phyloP scores from a whole-genome alignment of 495 filamentous ascomycete species.

The Sphaerosporella brunnea region DNA sequence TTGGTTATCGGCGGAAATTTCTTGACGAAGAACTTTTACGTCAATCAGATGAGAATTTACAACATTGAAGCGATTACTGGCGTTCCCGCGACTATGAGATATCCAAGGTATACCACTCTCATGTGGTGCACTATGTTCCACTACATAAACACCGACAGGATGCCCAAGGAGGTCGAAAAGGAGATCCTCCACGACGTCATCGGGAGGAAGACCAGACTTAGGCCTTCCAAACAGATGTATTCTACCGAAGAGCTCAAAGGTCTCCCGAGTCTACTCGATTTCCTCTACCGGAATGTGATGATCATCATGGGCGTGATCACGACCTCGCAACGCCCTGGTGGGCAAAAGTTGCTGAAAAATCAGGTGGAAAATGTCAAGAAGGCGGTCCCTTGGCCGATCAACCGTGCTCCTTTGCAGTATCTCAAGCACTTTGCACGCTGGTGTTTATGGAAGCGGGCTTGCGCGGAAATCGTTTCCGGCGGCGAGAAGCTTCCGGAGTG shows the following conservation, averaged over 20 bases:
- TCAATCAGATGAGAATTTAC: constrained; percentile 52
- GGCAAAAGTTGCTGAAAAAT: constrained; percentile 26
- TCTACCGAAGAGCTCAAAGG: constrained; percentile 53
- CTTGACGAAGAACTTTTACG: constrained; percentile 49
- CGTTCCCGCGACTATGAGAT: constrained; percentile 49
- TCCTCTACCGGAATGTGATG: constrained; percentile 50
- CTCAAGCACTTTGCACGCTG: constrained; percentile 49
- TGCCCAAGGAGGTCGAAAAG: constrained; percentile 41
- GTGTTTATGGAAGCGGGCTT: constrained; percentile 58
- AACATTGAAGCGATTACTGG: constrained; percentile 59
- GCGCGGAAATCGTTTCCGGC: constrained; percentile 23
- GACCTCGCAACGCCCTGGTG: constrained; percentile 39
- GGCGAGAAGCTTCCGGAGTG: constrained; percentile 45
- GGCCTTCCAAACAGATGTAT: constrained; percentile 33
- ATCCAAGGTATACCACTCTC: constrained; percentile 58
- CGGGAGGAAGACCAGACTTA: constrained; percentile 40
- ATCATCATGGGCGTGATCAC: constrained; percentile 45
- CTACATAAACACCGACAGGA: constrained; percentile 49
- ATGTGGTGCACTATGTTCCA: constrained; percentile 54
- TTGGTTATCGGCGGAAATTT: constrained; percentile 66
- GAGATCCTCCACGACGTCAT: constrained; percentile 38
- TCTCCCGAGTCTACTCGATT: constrained; percentile 42
- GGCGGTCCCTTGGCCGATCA: constrained; percentile 43
- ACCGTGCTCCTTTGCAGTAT: constrained; percentile 43
- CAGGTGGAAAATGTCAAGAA: constrained; percentile 36